Percentiles rank a stretch among this genome's conserved stretches.
Conservation (phyloP, 768 basidiomycete species). For the Mycena galericulata region DNA sequence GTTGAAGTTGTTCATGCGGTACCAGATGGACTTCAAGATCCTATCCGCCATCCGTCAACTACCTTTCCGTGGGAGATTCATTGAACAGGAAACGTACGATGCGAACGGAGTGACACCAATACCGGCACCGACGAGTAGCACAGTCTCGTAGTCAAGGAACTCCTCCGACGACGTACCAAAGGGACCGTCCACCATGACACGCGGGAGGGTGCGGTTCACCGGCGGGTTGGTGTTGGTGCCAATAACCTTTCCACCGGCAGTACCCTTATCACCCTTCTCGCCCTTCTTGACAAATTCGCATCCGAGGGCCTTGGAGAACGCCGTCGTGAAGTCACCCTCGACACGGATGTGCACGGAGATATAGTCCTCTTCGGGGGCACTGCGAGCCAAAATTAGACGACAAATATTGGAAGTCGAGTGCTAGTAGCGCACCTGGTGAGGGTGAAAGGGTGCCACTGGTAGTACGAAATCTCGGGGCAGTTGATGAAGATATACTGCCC, state of each 20-base stretch:
- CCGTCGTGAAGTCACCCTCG: constrained; percentile 89
- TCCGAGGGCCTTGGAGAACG: constrained; percentile 84
- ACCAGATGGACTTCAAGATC: constrained; percentile 93
- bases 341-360: constrained; percentile 94
- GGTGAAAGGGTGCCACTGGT: constrained; percentile 99
- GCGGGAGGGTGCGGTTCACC: constrained; percentile 81
- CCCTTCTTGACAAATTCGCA: constrained; percentile 75
- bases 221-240: constrained; percentile 72
- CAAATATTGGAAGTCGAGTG: not conserved
- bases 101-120: constrained; percentile 98
- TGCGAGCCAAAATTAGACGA: constrained; percentile 39
- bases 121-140: constrained; percentile 92
- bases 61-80: not conserved
- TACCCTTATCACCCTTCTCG: constrained; percentile 43
- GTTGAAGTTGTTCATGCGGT: constrained; percentile 93
- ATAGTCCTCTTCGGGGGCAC: constrained; percentile 96
- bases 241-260: constrained; percentile 72
- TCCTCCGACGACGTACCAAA: constrained; percentile 95
- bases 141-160: constrained; percentile 90
- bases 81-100: constrained; percentile 67
- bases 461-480: constrained; percentile 93
- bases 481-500: constrained; percentile 95
- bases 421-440: constrained; percentile 76
- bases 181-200: constrained; percentile 97
- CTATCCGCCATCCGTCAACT: constrained; percentile 48